Percentiles rank a stretch among this genome's conserved stretches.
These are phyloP conservation scores for Cystodermella granulosa DNA, from an alignment of 1,284 basidiomycete genomes.

Conservation along the genomic window DNA sequence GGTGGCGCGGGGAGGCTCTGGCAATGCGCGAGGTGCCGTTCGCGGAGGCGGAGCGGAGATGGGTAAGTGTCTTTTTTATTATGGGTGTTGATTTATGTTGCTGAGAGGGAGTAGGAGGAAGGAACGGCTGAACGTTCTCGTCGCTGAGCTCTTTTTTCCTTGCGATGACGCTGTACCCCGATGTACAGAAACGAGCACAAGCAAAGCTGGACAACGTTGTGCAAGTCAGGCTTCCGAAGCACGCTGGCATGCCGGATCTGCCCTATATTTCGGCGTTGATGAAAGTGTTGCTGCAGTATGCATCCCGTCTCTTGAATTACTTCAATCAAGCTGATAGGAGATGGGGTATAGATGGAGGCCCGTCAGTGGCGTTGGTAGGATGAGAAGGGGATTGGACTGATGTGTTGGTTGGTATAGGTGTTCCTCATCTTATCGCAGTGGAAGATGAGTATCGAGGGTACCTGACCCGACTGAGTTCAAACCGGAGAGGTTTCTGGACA, in stretches of 20 bases:
- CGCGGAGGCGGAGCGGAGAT: too few relatives aligned
- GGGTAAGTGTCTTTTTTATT: too few relatives aligned
- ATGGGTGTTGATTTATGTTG: too few relatives aligned
- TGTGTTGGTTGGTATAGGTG: slow-evolving; percentile 14
- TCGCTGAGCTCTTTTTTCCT: slow-evolving; percentile 29
- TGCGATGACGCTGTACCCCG: slow-evolving; percentile 43
- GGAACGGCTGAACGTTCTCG: too few relatives aligned
- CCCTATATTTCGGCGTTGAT: slow-evolving; percentile 47
- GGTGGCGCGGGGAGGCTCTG: too few relatives aligned
- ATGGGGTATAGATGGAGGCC: too few relatives aligned
- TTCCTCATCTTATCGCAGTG: slow-evolving; percentile 25
- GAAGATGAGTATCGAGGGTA: slow-evolving; percentile 31
- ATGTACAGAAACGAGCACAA: slow-evolving; percentile 42
- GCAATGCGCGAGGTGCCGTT: too few relatives aligned
- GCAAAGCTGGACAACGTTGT: slow-evolving; percentile 45
- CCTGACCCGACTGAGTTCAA: slow-evolving; percentile 31
- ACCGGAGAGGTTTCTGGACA: slow-evolving; percentile 30
- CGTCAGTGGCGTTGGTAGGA: too few relatives aligned
- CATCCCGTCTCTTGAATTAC: neutral
- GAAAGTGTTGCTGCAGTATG: slow-evolving; percentile 35
- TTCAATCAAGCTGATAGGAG: neutral
- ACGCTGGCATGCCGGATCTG: slow-evolving; percentile 39
- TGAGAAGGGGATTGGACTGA: too few relatives aligned
- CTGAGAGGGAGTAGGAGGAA: too few relatives aligned
- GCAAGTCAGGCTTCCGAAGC: slow-evolving; percentile 40